phyloP scores from a whole-genome alignment of 75 land plant genomes.

The Isoetes taiwanensis region DNA sequence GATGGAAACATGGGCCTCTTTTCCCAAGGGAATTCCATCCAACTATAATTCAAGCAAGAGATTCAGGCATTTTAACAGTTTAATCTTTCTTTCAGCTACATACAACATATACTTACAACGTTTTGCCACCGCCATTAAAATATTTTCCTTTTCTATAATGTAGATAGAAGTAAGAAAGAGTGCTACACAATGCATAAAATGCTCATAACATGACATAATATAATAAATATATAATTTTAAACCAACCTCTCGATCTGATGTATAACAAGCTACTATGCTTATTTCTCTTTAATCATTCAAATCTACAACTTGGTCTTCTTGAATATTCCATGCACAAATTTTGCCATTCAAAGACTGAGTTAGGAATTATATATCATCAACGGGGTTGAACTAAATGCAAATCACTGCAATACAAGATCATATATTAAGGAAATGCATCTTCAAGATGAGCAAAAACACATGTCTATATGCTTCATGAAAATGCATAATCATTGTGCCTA shows the following conservation, averaged over 20 bases:
- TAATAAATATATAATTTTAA: too few species aligned
- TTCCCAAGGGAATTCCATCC: slow-evolving; percentile 92
- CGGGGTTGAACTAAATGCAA: slow-evolving; percentile 84
- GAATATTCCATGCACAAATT: slow-evolving; percentile 81
- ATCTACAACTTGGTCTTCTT: slow-evolving; percentile 61
- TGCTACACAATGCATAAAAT: too few species aligned
- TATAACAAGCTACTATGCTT: slow-evolving; percentile 80
- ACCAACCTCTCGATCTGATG: slow-evolving; percentile 83
- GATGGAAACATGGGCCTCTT: slow-evolving; percentile 88
- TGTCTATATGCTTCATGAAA: too few species aligned
- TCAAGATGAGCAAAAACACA: too few species aligned
- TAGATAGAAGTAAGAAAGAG: slow-evolving; percentile 83
- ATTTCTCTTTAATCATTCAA: slow-evolving; percentile 88
- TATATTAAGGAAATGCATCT: too few species aligned
- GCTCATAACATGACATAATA: too few species aligned
- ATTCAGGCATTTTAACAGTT: slow-evolving; percentile 47
- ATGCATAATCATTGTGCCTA: slow-evolving; percentile 67
- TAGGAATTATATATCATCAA: slow-evolving; percentile 76
- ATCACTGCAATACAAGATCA: slow-evolving; percentile 48
- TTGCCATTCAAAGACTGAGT: slow-evolving; percentile 90
- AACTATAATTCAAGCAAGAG: slow-evolving; percentile 45
- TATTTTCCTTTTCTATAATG: slow-evolving; percentile 83
- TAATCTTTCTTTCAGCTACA: slow-evolving; percentile 55
- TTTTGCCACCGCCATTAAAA: slow-evolving; percentile 55
- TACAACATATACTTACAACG: slow-evolving; percentile 36